phyloP scores from a whole-genome alignment of 2,329 filamentous ascomycete species.

The Claviceps arundinis region DNA sequence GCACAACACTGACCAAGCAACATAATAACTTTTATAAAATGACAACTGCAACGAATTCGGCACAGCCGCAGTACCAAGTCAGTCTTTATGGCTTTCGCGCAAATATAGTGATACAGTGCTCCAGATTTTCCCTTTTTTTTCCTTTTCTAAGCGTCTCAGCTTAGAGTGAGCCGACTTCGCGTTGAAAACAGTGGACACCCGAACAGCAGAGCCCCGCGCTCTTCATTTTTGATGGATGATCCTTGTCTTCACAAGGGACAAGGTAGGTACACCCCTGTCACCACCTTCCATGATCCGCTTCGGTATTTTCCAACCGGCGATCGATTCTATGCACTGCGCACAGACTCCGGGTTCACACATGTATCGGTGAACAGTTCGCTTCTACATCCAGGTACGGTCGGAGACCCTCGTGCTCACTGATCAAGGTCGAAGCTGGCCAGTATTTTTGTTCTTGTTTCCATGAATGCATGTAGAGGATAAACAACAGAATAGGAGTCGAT shows the following conservation, averaged over 20 bases:
- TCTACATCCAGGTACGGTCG: not conserved
- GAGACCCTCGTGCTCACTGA: no score
- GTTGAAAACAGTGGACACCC: not conserved
- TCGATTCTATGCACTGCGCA: not conserved
- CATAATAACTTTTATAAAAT: conserved; percentile 6
- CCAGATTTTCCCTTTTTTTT: not conserved
- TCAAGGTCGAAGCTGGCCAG: not conserved
- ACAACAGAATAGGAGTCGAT: not conserved
- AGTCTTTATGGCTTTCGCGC: conserved; percentile 2
- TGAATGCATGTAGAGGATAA: not conserved
- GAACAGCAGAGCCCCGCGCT: not conserved
- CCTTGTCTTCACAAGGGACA: not conserved
- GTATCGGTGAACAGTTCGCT: not conserved
- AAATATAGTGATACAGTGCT: not conserved
- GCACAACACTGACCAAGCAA: conserved; percentile 4
- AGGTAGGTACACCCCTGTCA: not conserved
- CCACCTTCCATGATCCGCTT: not conserved
- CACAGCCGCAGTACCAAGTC: not conserved
- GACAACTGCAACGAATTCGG: conserved; percentile 3
- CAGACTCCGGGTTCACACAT: not conserved
- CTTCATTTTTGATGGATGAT: not conserved
- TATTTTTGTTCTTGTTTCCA: not conserved
- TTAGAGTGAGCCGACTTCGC: not conserved
- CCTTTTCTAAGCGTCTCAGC: conserved; percentile 1
- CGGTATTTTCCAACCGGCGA: not conserved